Conservation (phyloP, 495 filamentous ascomycete genomes). For the Tuber melanosporum region DNA sequence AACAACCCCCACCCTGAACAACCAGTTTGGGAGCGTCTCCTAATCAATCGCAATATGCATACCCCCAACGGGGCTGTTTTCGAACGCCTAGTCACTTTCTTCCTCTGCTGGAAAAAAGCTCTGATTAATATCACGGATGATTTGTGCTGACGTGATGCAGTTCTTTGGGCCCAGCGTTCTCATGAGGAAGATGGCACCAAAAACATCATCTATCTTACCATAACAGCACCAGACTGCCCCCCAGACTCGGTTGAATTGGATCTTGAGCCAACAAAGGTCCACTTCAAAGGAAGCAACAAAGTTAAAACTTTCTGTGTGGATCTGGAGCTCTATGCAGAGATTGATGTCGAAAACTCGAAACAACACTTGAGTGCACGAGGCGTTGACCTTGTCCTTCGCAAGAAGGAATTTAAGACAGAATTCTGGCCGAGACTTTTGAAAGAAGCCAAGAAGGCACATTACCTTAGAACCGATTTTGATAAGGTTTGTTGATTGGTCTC, state of each 20-base stretch:
- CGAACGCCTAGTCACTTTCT: neutral
- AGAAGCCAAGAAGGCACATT: slow-evolving; percentile 81
- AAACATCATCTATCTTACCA: slow-evolving; percentile 88
- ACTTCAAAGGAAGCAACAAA: slow-evolving; percentile 79
- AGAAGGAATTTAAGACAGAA: slow-evolving; percentile 87
- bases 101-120: neutral
- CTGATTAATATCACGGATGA: neutral
- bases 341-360: slow-evolving; percentile 75
- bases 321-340: slow-evolving; percentile 85
- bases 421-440: slow-evolving; percentile 95
- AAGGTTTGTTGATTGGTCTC: slow-evolving; percentile 55
- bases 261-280: slow-evolving; percentile 66
- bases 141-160: slow-evolving; percentile 45
- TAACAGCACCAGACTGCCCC: slow-evolving; percentile 74
- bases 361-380: slow-evolving; percentile 75
- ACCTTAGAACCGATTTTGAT: slow-evolving; percentile 98
- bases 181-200: slow-evolving; percentile 68
- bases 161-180: slow-evolving; percentile 97
- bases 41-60: slow-evolving; percentile 2
- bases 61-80: neutral
- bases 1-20: neutral
- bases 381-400: slow-evolving; percentile 81
- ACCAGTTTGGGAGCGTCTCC: neutral
- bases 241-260: slow-evolving; percentile 65
- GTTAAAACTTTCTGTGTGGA: slow-evolving; percentile 71